Conservation (phyloP, 2,329 filamentous ascomycete genomes). For the Penicillium sp. region DNA sequence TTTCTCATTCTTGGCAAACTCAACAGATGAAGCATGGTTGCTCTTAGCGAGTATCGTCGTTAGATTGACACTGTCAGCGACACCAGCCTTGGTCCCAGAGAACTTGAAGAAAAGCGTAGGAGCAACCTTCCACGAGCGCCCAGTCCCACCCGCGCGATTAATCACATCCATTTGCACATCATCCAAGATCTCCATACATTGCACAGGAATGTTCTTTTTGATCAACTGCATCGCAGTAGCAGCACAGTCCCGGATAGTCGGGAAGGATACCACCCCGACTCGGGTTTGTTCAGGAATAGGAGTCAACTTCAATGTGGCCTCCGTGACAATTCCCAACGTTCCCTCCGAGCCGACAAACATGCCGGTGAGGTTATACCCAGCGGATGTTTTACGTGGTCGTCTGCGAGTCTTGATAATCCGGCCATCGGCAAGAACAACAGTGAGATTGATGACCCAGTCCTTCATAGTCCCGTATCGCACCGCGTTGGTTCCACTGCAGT, state of each 20-base stretch:
- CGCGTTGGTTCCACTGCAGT: constrained; percentile 55
- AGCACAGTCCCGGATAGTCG: constrained; percentile 61
- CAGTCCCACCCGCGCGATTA: constrained; percentile 63
- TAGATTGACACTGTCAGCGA: constrained; percentile 71
- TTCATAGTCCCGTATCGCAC: constrained; percentile 72
- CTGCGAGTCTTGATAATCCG: constrained; percentile 57
- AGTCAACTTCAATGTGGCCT: constrained; percentile 67
- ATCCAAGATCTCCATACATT: constrained; percentile 65
- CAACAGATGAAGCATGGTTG: constrained; percentile 57
- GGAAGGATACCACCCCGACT: constrained; percentile 65
- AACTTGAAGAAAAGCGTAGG: constrained; percentile 56
- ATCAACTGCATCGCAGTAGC: constrained; percentile 65
- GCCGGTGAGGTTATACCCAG: constrained; percentile 70
- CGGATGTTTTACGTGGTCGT: constrained; percentile 67
- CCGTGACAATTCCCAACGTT: constrained; percentile 69
- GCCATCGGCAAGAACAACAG: constrained; percentile 69
- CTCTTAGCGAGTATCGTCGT: constrained; percentile 67
- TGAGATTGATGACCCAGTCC: constrained; percentile 71
- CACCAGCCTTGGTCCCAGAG: constrained; percentile 73
- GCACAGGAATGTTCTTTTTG: constrained; percentile 64
- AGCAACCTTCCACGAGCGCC: constrained; percentile 44
- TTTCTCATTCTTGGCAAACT: constrained; percentile 55
- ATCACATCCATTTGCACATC: constrained; percentile 66
- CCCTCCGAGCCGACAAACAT: constrained; percentile 72
- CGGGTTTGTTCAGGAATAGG: constrained; percentile 63